phyloP scores from a whole-genome alignment of 768 basidiomycete genomes.

The Dentipellis sp. region DNA sequence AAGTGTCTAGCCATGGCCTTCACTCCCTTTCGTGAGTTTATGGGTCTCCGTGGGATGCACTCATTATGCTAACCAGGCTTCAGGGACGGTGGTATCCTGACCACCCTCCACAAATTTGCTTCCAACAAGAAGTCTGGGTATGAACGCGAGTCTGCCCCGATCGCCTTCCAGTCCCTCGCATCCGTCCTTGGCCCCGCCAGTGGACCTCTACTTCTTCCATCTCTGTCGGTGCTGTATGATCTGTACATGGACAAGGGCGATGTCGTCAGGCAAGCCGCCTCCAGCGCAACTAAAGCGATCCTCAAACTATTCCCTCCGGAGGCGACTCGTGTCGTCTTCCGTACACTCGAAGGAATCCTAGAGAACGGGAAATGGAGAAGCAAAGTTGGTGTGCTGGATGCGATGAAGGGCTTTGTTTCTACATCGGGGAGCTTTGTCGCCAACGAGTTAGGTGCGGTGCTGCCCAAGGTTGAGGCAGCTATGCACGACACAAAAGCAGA shows the following conservation, averaged over 20 bases:
- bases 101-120: slow-evolving; percentile 58
- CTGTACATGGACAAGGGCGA: slow-evolving; percentile 92
- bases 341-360: slow-evolving; percentile 61
- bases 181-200: slow-evolving; percentile 57
- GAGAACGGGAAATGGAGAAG: slow-evolving; percentile 88
- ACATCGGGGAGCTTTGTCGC: slow-evolving; percentile 70
- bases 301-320: slow-evolving; percentile 81
- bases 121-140: slow-evolving; percentile 82
- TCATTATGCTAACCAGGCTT: slow-evolving; percentile 7
- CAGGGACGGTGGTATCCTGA: slow-evolving; percentile 56
- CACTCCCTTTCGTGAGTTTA: slow-evolving; percentile 48
- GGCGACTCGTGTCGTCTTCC: slow-evolving; percentile 59
- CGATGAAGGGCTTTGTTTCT: slow-evolving; percentile 65
- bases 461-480: slow-evolving; percentile 80
- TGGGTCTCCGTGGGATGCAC: slow-evolving; percentile 5
- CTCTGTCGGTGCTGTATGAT: slow-evolving; percentile 71
- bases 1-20: slow-evolving; percentile 54
- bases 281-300: slow-evolving; percentile 72
- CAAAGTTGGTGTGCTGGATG: slow-evolving; percentile 89
- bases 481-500: slow-evolving; percentile 98
- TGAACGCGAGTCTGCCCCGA: slow-evolving; percentile 80
- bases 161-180: slow-evolving; percentile 72
- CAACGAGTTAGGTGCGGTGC: slow-evolving; percentile 67
- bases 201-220: slow-evolving; percentile 69
- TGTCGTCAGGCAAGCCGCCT: slow-evolving; percentile 77